Base-by-base conservation (phyloP, 2,329 filamentous ascomycete species). In the Pseudocercospora cruenta region DNA sequence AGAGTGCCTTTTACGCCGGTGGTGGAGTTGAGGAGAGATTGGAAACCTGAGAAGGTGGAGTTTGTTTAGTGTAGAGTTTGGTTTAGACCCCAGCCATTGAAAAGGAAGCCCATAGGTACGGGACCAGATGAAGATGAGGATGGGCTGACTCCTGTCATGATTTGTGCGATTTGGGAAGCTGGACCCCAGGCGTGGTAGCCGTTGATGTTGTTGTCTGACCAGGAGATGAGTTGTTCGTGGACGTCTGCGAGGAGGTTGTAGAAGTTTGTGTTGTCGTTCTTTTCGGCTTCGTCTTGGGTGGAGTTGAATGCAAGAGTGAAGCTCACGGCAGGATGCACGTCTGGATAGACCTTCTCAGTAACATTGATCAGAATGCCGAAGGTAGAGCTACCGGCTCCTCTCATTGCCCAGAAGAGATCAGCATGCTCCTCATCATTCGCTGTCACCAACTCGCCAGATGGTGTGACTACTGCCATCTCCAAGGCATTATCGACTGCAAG, bases 351-450 rank as follows among this genome's bases (percentile, higher is more conserved):
- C 24, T 36, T 58, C 9, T 58, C 28, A 2, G 54, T 58, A 8
- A 58, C 54, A 19, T 16, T 22, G 54, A 58, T 80, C n/a, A 83
- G 66, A 19, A 72, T 65, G 24, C 67, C 70, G 47, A 70, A 69
- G n/a, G 70, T 68, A 33, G 54, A 58, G 19, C 65, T 61, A 12
- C 66, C 63, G 21, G 67, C 66, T 12, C 69, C 70, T 58, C 66
- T 63, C 26, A 72, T 47, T 10, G 68, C 69, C 7, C 47, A 65
- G 59, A 64, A 71, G 7, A 72, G 68, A 24, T 72, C 70, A 1
- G 66, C 14, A 45, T 72, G 64, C 4, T 64, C 63, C 4, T 61
- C 63, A 21, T 63, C 65, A 49, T 69, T 71, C 45, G 68, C 71
- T 21, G 67, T 66, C 33, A 67, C 62, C 12, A 72, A 60, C 9